phyloP scores from a whole-genome alignment of 2,329 filamentous ascomycete species.

The Neoscytalidium dimidiatum region DNA sequence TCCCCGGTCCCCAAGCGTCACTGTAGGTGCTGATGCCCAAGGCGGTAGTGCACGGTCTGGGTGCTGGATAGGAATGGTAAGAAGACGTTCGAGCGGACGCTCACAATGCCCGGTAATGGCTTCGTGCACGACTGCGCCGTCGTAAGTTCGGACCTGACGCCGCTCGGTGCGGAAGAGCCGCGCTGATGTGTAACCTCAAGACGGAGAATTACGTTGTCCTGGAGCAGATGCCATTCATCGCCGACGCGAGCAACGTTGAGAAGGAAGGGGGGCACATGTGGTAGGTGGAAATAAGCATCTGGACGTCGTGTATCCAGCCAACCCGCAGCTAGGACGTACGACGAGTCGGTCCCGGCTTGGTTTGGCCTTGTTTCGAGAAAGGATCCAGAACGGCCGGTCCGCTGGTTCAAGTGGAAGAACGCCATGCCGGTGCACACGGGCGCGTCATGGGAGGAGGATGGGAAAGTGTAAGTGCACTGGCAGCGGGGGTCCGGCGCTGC shows the following conservation, averaged over 20 bases:
- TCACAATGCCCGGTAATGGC: conserved; percentile 36
- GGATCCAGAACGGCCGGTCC: neutral
- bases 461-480: neutral
- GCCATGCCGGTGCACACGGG: neutral
- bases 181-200: neutral
- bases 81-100: conserved; percentile 35
- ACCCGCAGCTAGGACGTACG: neutral
- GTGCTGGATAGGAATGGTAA: conserved; percentile 32
- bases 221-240: neutral
- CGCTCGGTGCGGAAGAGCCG: conserved; percentile 29
- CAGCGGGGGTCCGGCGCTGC: neutral
- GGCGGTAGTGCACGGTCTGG: conserved; percentile 24
- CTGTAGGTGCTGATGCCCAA: neutral
- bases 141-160: conserved; percentile 47
- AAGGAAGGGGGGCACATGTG: neutral
- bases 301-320: neutral
- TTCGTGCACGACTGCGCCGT: conserved; percentile 49
- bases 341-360: neutral
- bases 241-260: neutral
- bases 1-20: conserved; percentile 17
- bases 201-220: neutral
- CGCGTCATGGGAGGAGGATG: neutral
- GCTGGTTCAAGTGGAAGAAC: conserved; percentile 6
- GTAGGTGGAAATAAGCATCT: neutral
- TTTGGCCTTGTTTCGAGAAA: neutral